Evolutionary conservation across 441 rosid species (phyloP).

Genomic region (Pelargonium citronellum): DNA sequence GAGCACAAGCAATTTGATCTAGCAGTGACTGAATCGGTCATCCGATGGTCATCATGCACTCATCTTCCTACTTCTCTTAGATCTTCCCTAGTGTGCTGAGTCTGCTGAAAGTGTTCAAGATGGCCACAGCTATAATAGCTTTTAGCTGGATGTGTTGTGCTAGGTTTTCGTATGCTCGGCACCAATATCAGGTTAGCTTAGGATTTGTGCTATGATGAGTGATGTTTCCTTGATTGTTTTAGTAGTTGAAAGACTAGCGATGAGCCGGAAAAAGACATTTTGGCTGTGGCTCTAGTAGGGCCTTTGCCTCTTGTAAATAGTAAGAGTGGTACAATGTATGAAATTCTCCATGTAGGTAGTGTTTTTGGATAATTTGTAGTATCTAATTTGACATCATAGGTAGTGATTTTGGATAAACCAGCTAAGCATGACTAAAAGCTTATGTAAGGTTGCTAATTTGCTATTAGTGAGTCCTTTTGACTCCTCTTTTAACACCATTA

Average conservation of each 20-base stretch:
- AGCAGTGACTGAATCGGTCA: conserved; percentile 46
- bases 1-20: conserved; percentile 47
- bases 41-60: conserved; percentile 66
- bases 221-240: conserved; percentile 11
- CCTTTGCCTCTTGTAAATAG: background rate
- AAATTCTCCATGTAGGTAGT: background rate
- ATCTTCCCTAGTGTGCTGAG: conserved; percentile 57
- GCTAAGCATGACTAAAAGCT: background rate
- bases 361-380: background rate
- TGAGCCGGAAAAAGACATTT: background rate
- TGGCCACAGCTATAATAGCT: conserved; percentile 3
- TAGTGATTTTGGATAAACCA: background rate
- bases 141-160: conserved; percentile 11
- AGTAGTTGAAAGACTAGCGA: background rate
- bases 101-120: background rate
- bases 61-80: conserved; percentile 46
- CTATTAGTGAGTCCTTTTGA: background rate
- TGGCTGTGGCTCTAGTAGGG: background rate
- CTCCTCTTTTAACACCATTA: background rate
- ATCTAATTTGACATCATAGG: background rate
- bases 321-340: background rate
- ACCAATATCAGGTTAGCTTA: conserved; percentile 11
- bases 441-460: background rate
- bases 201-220: conserved; percentile 20
- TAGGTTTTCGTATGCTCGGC: conserved; percentile 7